Evolutionary conservation across 768 basidiomycete species (phyloP), one percentile per base, ranked within the genome.

Genomic region (Leccinum fibrillosum): DNA sequence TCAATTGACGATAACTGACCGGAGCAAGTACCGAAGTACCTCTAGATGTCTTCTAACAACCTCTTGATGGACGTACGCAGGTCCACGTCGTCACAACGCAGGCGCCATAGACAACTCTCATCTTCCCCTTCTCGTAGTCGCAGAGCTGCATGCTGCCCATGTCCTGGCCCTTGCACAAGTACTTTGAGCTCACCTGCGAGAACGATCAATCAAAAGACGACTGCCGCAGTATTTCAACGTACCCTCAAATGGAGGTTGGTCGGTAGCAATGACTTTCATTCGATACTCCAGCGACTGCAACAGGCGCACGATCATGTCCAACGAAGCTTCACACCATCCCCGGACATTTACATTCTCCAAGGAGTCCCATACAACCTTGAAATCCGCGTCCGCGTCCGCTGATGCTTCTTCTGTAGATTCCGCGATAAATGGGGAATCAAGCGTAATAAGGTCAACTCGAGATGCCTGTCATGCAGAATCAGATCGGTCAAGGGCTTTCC

Each of bases 31-130:
- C 30, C 37, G 37, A 39, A 2, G n/a, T n/a, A 32, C 25, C 30
- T 25, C 44, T 61, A 64, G 4, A 68, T 49, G 2, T 62, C 63
- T 17, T 74, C 64, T 55, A 86, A 68, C 57, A 76, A 51, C 39
- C 69, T 69, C 71, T 81, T 82, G 54, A 88, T 76, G 21, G 72
- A 62, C 25, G 61, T 72, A 55, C 80, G 69, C 60, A 88, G 61
- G 15, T 64, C 71, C 15, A 62, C 65, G 53, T 85, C 79, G 11
- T 72, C 75, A 64, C 84, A 82, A 28, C 86, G 84, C 58, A 90
- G 54, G 51, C 84, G 80, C 88, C 89, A 91, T 49, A 91, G 67
- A 66, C 87, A 89, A 28, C 86, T 81, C 32, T 86, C 85, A 42
- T 89, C 89, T 5, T 88, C 85, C 19, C 80, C 80, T 61, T 83